Percentiles rank a stretch among this genome's conserved stretches.
These are phyloP conservation scores for Knufia petricola DNA, from an alignment of 2,329 filamentous ascomycete genomes.

Conservation along the genomic window DNA sequence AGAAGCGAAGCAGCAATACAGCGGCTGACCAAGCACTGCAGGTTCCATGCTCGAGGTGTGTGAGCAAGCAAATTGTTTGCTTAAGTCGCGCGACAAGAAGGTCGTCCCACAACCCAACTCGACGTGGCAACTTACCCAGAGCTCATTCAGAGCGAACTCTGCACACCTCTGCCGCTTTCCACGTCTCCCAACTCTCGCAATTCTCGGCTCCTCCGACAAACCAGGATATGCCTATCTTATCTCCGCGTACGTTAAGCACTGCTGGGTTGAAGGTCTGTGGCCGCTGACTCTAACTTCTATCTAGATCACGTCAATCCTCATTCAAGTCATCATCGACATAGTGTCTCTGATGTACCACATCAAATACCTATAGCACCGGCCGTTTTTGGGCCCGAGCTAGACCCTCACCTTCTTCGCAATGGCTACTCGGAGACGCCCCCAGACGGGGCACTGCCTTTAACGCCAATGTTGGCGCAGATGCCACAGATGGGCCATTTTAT, in stretches of 20 bases:
- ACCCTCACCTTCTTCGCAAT: slow-evolving; percentile 16
- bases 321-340: slow-evolving; percentile 12
- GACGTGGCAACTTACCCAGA: slow-evolving; percentile 18
- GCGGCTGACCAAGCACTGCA: slow-evolving; percentile 6
- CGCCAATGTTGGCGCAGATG: slow-evolving; percentile 23
- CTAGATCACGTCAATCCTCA: slow-evolving; percentile 5
- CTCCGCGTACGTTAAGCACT: slow-evolving; percentile 15
- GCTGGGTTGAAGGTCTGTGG: background rate
- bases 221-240: slow-evolving; percentile 15
- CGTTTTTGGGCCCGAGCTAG: slow-evolving; percentile 15
- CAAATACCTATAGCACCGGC: slow-evolving; percentile 20
- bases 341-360: slow-evolving; percentile 19
- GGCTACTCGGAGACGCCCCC: slow-evolving; percentile 21
- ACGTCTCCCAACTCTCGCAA: slow-evolving; percentile 20
- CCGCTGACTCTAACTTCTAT: background rate
- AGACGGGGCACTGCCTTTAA: slow-evolving; percentile 20
- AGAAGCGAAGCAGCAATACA: background rate
- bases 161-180: slow-evolving; percentile 20
- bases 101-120: slow-evolving; percentile 21
- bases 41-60: slow-evolving; percentile 24
- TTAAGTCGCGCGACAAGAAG: slow-evolving; percentile 22
- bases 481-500: slow-evolving; percentile 22
- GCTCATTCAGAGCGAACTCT: slow-evolving; percentile 20
- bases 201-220: slow-evolving; percentile 12
- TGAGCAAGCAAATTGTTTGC: slow-evolving; percentile 23